A percentile compares a stretch with the other conserved stretches of the same genome.
These are phyloP conservation scores for Tolypocladium ovalisporum DNA, from an alignment of 2,329 filamentous ascomycete species.

Conservation along the genomic window DNA sequence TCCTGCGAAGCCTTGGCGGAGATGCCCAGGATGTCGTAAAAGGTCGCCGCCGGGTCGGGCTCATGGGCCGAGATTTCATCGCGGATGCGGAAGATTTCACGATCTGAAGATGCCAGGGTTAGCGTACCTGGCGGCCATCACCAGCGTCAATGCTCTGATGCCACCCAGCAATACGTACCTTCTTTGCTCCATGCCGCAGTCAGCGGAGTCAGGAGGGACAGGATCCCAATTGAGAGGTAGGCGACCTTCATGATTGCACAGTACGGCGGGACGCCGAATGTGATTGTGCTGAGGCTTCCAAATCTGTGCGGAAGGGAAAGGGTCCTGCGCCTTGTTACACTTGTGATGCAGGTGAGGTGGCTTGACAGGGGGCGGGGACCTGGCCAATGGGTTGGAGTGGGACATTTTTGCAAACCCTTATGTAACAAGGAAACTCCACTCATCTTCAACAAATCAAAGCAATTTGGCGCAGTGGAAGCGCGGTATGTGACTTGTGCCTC, in stretches of 20 bases:
- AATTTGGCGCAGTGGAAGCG: conserved; percentile 19
- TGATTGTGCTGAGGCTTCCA: background rate
- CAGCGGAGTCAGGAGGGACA: conserved; percentile 56
- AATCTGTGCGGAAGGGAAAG: background rate
- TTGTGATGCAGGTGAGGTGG: background rate
- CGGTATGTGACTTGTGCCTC: conserved; percentile 4
- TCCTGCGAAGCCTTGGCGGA: conserved; percentile 63
- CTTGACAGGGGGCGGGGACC: background rate
- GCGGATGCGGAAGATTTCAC: conserved; percentile 92
- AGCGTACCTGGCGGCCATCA: background rate
- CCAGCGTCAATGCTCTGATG: background rate
- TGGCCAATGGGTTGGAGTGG: too few relatives aligned
- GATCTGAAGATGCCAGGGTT: conserved; percentile 48
- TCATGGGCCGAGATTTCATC: conserved; percentile 82
- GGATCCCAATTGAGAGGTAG: conserved; percentile 55
- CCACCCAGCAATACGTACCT: conserved; percentile 43
- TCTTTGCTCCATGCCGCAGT: conserved; percentile 77
- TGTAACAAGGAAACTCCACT: rapidly evolving
- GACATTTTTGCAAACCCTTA: too few relatives aligned
- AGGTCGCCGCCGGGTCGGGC: conserved; percentile 62
- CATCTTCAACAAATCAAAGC: conserved; percentile 3
- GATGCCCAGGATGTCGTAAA: conserved; percentile 89
- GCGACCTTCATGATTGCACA: conserved; percentile 60
- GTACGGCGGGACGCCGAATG: conserved; percentile 1
- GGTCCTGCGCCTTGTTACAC: background rate